Evolutionary conservation across 768 basidiomycete species (phyloP), one percentile per base, ranked within the genome.

Genomic region (Kwoniella sp.): DNA sequence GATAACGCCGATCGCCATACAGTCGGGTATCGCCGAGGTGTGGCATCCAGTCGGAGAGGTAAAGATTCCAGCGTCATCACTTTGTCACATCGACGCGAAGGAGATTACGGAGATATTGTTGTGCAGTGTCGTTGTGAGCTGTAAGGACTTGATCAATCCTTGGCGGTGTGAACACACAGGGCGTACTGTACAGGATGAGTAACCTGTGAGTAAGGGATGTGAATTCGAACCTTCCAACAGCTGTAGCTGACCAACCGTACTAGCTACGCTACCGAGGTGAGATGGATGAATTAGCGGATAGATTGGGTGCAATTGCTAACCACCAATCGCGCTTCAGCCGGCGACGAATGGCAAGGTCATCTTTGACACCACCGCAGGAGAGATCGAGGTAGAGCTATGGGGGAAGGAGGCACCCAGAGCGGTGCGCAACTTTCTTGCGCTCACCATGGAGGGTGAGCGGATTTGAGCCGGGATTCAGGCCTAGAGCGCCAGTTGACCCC

Each of bases 381-480:
- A 52, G 84, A 92, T 76, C 80, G 76, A 76, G 56, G 74, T 95
- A 22, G 91, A 95, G 67, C 78, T 93, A 46, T 96, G 89, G 90
- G 83, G 89, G 14, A 93, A 89, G 84, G 93, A 98, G 84, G 84
- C 89, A 19, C 95, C 95, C 0, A 90, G 88, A 79, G 79, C 95
- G 74, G 92, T 89, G 70, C 82, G 92, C 40, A 92, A 92, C 75
- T 89, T 91, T 74, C 78, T 93, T 34, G 83, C 86, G 14, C 79
- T 93, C 40, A 84, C 88, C 1, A 85, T 92, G 82, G 87, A 92
- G 79, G 89, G 89, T 88, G 70, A 65, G 84, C 22, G 50, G 27
- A n/a, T 23, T 23, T 52, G 20, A 26, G 23, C n/a, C n/a, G n/a
- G n/a, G n/a, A n/a, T n/a, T n/a, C n/a, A n/a, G n/a, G n/a, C n/a